A percentile compares a stretch with the other conserved stretches of the same genome.
phyloP scores from a whole-genome alignment of 2,329 filamentous ascomycete genomes.

The Alternaria hordeiaustralica region DNA sequence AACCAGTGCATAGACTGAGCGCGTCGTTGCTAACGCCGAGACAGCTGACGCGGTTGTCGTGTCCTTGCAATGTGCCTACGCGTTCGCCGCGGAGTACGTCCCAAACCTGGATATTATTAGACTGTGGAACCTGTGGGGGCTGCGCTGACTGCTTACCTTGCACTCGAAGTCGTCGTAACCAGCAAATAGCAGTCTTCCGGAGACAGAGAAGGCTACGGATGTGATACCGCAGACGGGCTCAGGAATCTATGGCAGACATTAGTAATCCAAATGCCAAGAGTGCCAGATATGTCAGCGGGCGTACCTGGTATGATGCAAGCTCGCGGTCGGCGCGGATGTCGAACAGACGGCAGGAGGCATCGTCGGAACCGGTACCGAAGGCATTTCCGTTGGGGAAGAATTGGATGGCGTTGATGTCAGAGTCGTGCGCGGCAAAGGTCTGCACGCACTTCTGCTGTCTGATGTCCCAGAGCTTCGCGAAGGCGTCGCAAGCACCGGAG shows the following conservation, averaged over 20 bases:
- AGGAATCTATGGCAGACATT: conserved; percentile 72
- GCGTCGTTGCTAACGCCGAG: conserved; percentile 98
- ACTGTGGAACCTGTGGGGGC: conserved; percentile 45
- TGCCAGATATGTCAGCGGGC: not conserved
- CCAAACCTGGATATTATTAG: conserved; percentile 76
- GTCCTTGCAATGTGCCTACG: conserved; percentile 93
- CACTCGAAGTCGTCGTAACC: conserved; percentile 99
- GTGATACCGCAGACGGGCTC: conserved; percentile 98
- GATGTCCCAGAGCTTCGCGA: conserved; percentile 99
- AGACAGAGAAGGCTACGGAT: conserved; percentile 96
- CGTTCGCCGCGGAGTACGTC: conserved; percentile 96
- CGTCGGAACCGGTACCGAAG: conserved; percentile 96
- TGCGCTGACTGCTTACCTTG: conserved; percentile 72
- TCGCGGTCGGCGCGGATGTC: conserved; percentile 95
- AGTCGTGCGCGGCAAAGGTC: conserved; percentile 98
- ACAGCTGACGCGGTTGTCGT: conserved; percentile 99
- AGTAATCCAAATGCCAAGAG: conserved; percentile 25
- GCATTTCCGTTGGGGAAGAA: conserved; percentile 99
- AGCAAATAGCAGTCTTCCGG: conserved; percentile 90
- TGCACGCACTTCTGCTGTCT: conserved; percentile 97
- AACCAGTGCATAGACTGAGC: conserved; percentile 98
- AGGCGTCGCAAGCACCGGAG: conserved; percentile 98
- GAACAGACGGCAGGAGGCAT: conserved; percentile 95
- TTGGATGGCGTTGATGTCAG: conserved; percentile 98
- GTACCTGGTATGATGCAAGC: conserved; percentile 66